phyloP scores from a whole-genome alignment of 192 early-diverging fungal genomes.

The Coemansia sp. region DNA sequence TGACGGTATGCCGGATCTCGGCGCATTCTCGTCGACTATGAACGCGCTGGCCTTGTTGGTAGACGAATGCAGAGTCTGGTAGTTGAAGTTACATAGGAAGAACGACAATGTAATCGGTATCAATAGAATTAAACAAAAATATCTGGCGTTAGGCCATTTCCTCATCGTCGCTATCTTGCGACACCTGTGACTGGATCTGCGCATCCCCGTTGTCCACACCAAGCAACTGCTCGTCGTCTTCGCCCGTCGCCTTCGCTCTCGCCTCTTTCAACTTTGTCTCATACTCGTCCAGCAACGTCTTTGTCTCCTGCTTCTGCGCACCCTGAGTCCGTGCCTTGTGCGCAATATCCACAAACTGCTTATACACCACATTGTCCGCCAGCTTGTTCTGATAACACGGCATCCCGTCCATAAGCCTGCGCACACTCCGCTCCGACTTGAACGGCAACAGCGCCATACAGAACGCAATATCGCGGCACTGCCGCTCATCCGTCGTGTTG shows the following conservation, averaged over 20 bases:
- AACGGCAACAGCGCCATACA: slow-evolving; percentile 89
- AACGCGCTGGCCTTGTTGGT: slow-evolving; percentile 16
- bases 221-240: slow-evolving; percentile 42
- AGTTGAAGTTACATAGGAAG: not conserved
- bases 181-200: not conserved
- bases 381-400: slow-evolving; percentile 91
- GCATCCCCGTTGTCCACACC: slow-evolving; percentile 10
- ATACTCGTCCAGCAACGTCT: slow-evolving; percentile 81
- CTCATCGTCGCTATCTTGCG: slow-evolving; percentile 6
- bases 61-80: slow-evolving; percentile 26
- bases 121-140: not conserved
- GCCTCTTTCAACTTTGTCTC: slow-evolving; percentile 75
- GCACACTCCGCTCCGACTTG: slow-evolving; percentile 82
- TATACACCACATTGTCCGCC: slow-evolving; percentile 78
- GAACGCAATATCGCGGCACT: slow-evolving; percentile 92
- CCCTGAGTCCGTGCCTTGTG: slow-evolving; percentile 62
- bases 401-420: slow-evolving; percentile 80
- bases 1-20: slow-evolving; percentile 7
- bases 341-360: slow-evolving; percentile 84
- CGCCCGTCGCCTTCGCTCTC: slow-evolving; percentile 66
- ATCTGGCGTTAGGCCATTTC: slow-evolving; percentile 4
- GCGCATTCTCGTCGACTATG: slow-evolving; percentile 12
- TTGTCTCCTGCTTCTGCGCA: slow-evolving; percentile 73
- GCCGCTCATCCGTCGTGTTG: slow-evolving; percentile 64
- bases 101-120: no score